These are phyloP conservation scores for Radiomyces spectabilis DNA, from an alignment of 192 early-diverging fungal genomes.

Conservation along the genomic window DNA sequence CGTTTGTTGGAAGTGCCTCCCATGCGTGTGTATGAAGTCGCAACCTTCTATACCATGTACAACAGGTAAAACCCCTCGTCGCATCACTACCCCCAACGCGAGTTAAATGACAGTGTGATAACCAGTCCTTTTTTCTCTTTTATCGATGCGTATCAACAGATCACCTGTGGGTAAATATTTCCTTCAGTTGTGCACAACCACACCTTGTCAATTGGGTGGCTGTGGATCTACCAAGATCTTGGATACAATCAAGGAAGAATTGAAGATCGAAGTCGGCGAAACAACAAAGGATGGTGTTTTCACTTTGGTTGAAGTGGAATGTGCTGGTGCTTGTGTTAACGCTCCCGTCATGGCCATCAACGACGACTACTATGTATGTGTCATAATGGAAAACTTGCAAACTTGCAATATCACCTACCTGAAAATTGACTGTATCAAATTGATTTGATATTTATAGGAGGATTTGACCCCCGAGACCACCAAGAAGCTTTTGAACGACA, in stretches of 20 bases:
- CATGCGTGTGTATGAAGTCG: constrained; percentile 99
- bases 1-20: constrained; percentile 91
- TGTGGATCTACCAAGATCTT: constrained; percentile 90
- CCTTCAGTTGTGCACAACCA: constrained; percentile 97
- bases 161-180: constrained; percentile 99
- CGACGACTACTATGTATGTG: constrained; percentile 89
- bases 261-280: constrained; percentile 90
- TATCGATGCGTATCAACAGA: constrained; percentile 32
- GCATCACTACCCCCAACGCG: too few species aligned
- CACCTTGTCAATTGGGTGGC: constrained; percentile 95
- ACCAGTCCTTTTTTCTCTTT: not conserved
- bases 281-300: constrained; percentile 92
- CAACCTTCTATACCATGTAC: constrained; percentile 99
- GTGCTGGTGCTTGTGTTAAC: constrained; percentile 97
- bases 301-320: constrained; percentile 99
- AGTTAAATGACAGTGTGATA: not conserved
- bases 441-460: constrained; percentile 48
- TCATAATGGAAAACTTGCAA: not conserved
- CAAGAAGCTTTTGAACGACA: constrained; percentile 75
- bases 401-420: not conserved
- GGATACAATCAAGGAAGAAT: constrained; percentile 75
- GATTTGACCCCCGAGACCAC: constrained; percentile 92
- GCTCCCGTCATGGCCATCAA: constrained; percentile 97
- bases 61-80: constrained; percentile 86
- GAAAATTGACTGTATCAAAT: not conserved